phyloP scores from a whole-genome alignment of 495 filamentous ascomycete genomes.

The Xylaria scruposa region DNA sequence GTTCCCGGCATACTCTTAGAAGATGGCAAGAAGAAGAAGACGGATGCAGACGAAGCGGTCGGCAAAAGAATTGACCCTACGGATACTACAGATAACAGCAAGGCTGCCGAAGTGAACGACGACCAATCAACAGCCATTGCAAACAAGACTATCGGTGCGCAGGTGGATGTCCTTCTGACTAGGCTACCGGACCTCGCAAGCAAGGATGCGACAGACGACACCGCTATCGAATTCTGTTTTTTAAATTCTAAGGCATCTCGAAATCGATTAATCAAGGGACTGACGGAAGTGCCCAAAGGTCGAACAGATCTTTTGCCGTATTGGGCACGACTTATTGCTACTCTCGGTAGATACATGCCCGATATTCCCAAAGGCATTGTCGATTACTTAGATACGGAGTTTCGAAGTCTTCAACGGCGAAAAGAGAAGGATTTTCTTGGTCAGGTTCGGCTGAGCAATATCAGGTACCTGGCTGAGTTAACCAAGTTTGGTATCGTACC shows the following conservation, averaged over 20 bases:
- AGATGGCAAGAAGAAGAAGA: constrained; percentile 94
- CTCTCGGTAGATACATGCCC: constrained; percentile 89
- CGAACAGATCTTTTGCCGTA: constrained; percentile 89
- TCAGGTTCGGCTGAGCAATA: constrained; percentile 91
- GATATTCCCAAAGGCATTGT: constrained; percentile 93
- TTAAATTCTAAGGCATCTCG: constrained; percentile 97
- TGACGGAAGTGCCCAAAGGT: constrained; percentile 93
- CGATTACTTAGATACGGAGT: constrained; percentile 94
- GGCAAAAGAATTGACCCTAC: constrained; percentile 60
- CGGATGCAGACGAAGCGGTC: constrained; percentile 69
- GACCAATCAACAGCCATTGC: constrained; percentile 92
- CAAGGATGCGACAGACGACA: constrained; percentile 90
- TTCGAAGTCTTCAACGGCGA: constrained; percentile 94
- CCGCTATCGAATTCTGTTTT: constrained; percentile 95
- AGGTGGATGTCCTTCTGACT: constrained; percentile 89
- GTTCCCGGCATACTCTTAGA: constrained; percentile 93
- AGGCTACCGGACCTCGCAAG: constrained; percentile 87
- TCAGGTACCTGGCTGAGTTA: constrained; percentile 94
- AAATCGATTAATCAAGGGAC: constrained; percentile 88
- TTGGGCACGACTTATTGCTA: constrained; percentile 92
- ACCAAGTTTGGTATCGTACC: constrained; percentile 98
- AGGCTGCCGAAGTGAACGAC: constrained; percentile 61
- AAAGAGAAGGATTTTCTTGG: constrained; percentile 98
- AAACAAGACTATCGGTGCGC: constrained; percentile 96
- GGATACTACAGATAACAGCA: constrained; percentile 60